Evolutionary conservation across 2,329 filamentous ascomycete genomes (phyloP).

Genomic region (Monosporascus sp.): DNA sequence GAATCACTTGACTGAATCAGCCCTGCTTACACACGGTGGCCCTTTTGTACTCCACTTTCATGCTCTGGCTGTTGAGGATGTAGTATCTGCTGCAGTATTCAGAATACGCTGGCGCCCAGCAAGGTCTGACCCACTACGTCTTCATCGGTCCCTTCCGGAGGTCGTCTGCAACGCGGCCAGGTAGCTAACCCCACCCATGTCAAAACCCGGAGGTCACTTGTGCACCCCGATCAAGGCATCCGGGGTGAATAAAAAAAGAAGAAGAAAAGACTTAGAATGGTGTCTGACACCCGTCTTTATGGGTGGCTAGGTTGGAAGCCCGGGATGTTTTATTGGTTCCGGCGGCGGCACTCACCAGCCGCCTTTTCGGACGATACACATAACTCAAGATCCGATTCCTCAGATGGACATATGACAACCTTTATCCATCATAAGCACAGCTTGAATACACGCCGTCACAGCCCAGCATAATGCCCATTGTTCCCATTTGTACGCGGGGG

Average conservation of each 20-base stretch:
- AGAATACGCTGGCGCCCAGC: background rate
- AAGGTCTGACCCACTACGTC: background rate
- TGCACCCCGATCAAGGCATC: too few species aligned
- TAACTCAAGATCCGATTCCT: background rate
- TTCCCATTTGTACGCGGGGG: background rate
- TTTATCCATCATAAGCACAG: background rate
- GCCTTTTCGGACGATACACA: background rate
- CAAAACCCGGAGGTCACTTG: background rate
- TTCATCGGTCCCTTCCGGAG: background rate
- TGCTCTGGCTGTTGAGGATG: background rate
- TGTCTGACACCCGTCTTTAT: too few species aligned
- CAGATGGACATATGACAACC: background rate
- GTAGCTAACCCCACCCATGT: background rate
- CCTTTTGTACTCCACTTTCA: background rate
- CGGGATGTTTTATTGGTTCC: background rate
- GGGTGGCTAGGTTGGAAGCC: background rate
- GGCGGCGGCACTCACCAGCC: background rate
- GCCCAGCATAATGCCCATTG: background rate
- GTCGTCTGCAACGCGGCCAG: background rate
- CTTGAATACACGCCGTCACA: background rate
- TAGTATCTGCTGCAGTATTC: too few species aligned
- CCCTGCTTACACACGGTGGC: background rate
- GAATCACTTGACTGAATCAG: background rate
- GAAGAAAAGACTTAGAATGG: too few species aligned
- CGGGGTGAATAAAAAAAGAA: too few species aligned